These are phyloP conservation scores for Naematelia aurantialba DNA, from an alignment of 768 basidiomycete genomes.

Conservation along the genomic window DNA sequence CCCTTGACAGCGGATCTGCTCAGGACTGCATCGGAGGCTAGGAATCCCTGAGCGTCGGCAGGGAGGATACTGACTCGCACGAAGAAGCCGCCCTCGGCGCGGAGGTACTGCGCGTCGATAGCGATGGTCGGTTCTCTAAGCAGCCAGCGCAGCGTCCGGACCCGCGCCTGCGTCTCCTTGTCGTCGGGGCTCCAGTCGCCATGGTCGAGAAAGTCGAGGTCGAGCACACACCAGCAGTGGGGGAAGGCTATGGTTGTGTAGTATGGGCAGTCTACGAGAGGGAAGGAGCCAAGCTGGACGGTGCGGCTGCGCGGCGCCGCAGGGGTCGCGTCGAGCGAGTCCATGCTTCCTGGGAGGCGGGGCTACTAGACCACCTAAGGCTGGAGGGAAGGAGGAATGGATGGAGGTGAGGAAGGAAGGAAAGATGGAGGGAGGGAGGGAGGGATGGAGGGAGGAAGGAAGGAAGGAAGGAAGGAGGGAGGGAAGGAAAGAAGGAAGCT, in stretches of 20 bases:
- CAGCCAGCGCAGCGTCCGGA: background rate
- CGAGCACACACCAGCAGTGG: background rate
- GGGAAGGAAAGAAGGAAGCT: too few relatives aligned
- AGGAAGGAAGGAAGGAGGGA: too few relatives aligned
- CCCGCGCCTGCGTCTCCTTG: background rate
- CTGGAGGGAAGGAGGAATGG: too few relatives aligned
- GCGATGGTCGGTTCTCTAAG: background rate
- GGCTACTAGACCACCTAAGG: too few relatives aligned
- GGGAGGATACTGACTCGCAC: background rate
- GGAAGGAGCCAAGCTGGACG: background rate
- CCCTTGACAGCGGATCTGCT: background rate
- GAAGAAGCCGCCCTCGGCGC: conserved; percentile 2
- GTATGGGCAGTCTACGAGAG: background rate
- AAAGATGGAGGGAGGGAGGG: too few relatives aligned
- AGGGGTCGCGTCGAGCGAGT: background rate
- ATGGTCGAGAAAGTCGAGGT: background rate
- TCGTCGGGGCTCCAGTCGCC: background rate
- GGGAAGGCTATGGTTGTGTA: background rate
- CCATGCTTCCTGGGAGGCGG: background rate
- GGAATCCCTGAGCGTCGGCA: background rate
- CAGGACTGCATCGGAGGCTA: background rate
- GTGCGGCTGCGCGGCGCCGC: background rate
- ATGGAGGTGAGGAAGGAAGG: too few relatives aligned
- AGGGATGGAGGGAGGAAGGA: too few relatives aligned
- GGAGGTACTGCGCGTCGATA: background rate